Conservation (phyloP, 371 early-diverging fungal genomes). For the Rhizopus stolonifer region DNA sequence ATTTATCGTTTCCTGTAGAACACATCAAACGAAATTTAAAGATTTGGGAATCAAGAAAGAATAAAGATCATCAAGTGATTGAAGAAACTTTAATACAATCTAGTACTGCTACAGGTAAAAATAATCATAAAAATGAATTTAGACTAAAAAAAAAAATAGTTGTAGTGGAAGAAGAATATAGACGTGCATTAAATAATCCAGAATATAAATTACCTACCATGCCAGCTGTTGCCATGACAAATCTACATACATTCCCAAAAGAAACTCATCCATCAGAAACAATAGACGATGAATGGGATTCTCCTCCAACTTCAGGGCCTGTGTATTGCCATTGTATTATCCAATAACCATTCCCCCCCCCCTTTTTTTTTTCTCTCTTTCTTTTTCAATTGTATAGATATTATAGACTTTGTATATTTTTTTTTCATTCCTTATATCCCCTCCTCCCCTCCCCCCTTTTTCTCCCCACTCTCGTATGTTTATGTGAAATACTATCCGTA, state of each 20-base stretch:
- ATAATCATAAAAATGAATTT: too few relatives aligned
- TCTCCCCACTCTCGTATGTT: too few relatives aligned
- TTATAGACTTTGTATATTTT: conserved; percentile 1
- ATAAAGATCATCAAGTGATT: conserved; percentile 4
- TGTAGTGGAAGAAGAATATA: conserved; percentile 15
- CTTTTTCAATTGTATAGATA: conserved; percentile 1
- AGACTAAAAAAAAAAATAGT: too few relatives aligned
- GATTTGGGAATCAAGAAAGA: conserved; percentile 43
- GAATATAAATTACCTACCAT: conserved; percentile 23
- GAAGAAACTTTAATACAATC: conserved; percentile 4
- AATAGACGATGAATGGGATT: conserved; percentile 16
- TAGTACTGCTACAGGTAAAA: not conserved
- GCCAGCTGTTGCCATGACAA: conserved; percentile 39
- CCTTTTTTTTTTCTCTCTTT: not conserved
- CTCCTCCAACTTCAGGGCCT: conserved; percentile 23
- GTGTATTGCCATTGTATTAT: conserved; percentile 39
- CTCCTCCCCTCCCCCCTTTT: too few relatives aligned
- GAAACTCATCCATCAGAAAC: conserved; percentile 4
- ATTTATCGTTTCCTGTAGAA: conserved; percentile 44
- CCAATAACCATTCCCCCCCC: conserved; percentile 23
- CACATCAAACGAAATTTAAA: conserved; percentile 35
- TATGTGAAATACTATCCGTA: too few relatives aligned
- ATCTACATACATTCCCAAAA: conserved; percentile 9
- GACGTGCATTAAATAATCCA: conserved; percentile 13
- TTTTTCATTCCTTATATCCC: not conserved